Evolutionary conservation across 352 stramenopile species (phyloP).

Genomic region (Nothophytophthora sp.): DNA sequence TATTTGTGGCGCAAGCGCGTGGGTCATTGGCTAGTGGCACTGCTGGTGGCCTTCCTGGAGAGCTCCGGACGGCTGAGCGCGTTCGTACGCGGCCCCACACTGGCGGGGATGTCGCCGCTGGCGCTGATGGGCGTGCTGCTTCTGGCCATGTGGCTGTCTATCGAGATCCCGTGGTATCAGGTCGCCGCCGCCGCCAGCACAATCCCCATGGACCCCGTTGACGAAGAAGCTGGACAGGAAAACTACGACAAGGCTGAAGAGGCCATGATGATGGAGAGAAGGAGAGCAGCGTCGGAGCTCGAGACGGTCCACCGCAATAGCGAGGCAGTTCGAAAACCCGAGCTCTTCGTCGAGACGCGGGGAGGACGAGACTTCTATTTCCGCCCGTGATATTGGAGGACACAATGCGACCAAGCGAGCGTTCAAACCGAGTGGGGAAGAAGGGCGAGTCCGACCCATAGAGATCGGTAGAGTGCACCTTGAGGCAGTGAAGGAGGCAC

Average conservation of each 20-base stretch:
- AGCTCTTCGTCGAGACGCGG: slow-evolving; percentile 22
- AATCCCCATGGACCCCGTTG: not conserved
- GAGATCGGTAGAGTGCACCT: no score
- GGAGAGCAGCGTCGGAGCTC: not conserved
- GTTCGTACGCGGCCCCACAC: slow-evolving; percentile 15
- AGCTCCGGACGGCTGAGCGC: slow-evolving; percentile 20
- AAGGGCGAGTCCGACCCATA: no score
- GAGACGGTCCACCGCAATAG: slow-evolving; percentile 6
- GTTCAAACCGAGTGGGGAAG: slow-evolving; percentile 6
- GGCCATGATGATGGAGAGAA: not conserved
- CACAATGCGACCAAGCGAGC: no score
- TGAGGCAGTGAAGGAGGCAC: no score
- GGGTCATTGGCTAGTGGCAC: slow-evolving; percentile 36
- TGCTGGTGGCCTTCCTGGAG: slow-evolving; percentile 32
- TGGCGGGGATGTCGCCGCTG: slow-evolving; percentile 25
- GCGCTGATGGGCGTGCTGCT: slow-evolving; percentile 37
- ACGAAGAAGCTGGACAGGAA: slow-evolving; percentile 14
- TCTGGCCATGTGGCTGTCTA: slow-evolving; percentile 38
- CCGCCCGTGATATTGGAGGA: slow-evolving; percentile 8
- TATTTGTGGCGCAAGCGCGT: slow-evolving; percentile 46
- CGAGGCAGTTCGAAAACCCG: not conserved
- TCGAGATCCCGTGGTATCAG: slow-evolving; percentile 47
- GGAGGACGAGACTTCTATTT: slow-evolving; percentile 11
- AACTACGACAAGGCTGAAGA: slow-evolving; percentile 7
- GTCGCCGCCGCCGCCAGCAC: slow-evolving; percentile 18